Evolutionary conservation across 306 rosid genomes (phyloP).

Genomic region (Medicago lupulina): DNA sequence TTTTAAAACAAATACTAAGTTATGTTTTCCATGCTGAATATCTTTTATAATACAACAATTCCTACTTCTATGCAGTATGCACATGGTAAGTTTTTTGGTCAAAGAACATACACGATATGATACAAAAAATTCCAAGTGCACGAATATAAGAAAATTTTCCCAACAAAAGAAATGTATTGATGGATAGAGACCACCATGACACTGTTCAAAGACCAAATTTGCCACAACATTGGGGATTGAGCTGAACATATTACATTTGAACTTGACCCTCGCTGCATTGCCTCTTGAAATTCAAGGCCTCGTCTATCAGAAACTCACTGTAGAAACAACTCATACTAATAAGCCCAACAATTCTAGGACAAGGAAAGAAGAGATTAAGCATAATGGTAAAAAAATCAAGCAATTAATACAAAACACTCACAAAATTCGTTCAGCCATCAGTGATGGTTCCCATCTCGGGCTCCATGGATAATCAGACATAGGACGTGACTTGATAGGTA

Average conservation of each 20-base stretch:
- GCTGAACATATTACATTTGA: conserved; percentile 42
- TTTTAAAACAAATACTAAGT: background rate
- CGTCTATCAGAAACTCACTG: conserved; percentile 83
- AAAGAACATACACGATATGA: background rate
- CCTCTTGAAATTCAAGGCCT: conserved; percentile 85
- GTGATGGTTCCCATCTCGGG: conserved; percentile 83
- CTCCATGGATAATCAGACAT: conserved; percentile 83
- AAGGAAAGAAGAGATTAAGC: background rate
- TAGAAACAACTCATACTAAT: conserved; percentile 38
- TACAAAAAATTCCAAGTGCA: background rate
- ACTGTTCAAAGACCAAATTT: conserved; percentile 27
- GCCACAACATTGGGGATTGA: background rate
- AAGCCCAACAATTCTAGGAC: background rate
- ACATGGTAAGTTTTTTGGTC: background rate
- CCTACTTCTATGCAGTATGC: conserved; percentile 7
- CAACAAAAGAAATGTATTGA: background rate
- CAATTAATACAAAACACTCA: conserved; percentile 50
- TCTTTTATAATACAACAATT: background rate
- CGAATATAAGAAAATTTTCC: background rate
- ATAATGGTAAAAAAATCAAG: background rate
- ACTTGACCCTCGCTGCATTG: conserved; percentile 71
- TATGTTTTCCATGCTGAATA: background rate
- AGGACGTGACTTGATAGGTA: conserved; percentile 65
- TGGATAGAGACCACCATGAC: conserved; percentile 1
- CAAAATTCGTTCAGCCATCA: conserved; percentile 80